Percentiles rank a stretch among this genome's conserved stretches.
Evolutionary conservation across 2,329 filamentous ascomycete genomes (phyloP).

Genomic region (Amesomyces nigricolor): DNA sequence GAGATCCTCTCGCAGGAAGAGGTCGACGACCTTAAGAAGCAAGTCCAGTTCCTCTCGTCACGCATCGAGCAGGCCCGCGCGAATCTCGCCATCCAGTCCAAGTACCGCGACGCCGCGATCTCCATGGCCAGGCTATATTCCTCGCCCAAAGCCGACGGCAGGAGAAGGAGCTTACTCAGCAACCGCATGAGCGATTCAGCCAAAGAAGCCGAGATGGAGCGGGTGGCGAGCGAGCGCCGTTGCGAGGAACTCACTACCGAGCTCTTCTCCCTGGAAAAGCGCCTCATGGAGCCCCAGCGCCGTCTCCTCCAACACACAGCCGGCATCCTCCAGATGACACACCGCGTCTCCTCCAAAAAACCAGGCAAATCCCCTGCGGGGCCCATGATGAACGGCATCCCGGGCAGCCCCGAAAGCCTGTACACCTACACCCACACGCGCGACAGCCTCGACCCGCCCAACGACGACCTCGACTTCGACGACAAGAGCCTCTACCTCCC

Average conservation of each 20-base stretch:
- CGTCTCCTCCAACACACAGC: conserved; percentile 84
- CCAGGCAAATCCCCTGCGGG: conserved; percentile 39
- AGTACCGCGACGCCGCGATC: conserved; percentile 87
- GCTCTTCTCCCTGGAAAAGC: conserved; percentile 72
- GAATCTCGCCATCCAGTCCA: conserved; percentile 83
- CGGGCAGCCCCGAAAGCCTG: conserved; percentile 71
- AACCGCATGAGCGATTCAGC: conserved; percentile 46
- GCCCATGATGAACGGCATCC: conserved; percentile 50
- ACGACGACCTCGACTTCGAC: conserved; percentile 56
- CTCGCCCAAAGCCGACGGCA: conserved; percentile 39
- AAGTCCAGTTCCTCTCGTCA: conserved; percentile 63
- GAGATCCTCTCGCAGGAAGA: conserved; percentile 87
- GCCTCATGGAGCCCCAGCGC: conserved; percentile 67
- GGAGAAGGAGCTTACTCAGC: conserved; percentile 45
- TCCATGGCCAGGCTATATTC: conserved; percentile 79
- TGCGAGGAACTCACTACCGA: conserved; percentile 82
- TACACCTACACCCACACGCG: conserved; percentile 61
- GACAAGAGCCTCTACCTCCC: conserved; percentile 68
- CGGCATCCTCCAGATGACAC: conserved; percentile 84
- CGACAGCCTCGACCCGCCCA: conserved; percentile 50
- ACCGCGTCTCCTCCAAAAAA: conserved; percentile 64
- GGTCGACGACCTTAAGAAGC: conserved; percentile 85
- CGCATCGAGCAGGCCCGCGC: conserved; percentile 77
- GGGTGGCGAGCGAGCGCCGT: conserved; percentile 67
- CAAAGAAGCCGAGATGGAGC: conserved; percentile 66